Evolutionary conservation across 2,329 filamentous ascomycete species (phyloP).

Genomic region (Penicillium fuscoglaucum): DNA sequence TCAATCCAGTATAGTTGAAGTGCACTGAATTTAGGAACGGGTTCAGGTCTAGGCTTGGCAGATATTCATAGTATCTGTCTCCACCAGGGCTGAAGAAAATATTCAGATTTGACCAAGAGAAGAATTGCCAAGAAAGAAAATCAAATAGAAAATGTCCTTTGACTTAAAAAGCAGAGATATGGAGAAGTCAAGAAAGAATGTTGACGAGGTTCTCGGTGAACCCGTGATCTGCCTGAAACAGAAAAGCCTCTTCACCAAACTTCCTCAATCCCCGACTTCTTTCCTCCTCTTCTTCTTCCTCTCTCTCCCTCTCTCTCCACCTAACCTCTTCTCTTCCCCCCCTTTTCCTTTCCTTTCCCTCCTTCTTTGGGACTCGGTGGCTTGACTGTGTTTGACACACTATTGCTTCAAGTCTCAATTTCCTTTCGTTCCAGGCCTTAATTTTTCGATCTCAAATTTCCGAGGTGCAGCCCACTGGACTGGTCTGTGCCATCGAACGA

Average conservation of each 20-base stretch:
- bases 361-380: slow-evolving; percentile 29
- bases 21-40: slow-evolving; percentile 15
- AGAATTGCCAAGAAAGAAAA: neutral
- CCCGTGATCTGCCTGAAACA: slow-evolving; percentile 30
- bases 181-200: slow-evolving; percentile 12
- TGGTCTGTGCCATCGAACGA: slow-evolving; percentile 43
- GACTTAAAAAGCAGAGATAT: neutral
- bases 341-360: slow-evolving; percentile 26
- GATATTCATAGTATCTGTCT: slow-evolving; percentile 25
- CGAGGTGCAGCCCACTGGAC: slow-evolving; percentile 48
- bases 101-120: slow-evolving; percentile 3
- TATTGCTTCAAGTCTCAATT: slow-evolving; percentile 39
- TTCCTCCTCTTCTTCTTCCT: slow-evolving; percentile 19
- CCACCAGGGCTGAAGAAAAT: slow-evolving; percentile 18
- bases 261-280: slow-evolving; percentile 22
- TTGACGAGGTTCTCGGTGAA: slow-evolving; percentile 20
- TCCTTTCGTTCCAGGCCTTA: slow-evolving; percentile 38
- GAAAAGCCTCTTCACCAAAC: slow-evolving; percentile 26
- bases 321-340: slow-evolving; percentile 17
- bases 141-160: neutral
- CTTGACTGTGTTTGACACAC: slow-evolving; percentile 50
- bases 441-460: slow-evolving; percentile 25
- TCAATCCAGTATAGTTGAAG: slow-evolving; percentile 21
- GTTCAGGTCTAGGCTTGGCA: slow-evolving; percentile 22
- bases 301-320: slow-evolving; percentile 19